A percentile compares a stretch with the other conserved stretches of the same genome.
These are phyloP conservation scores for Aspergillus pseudotamarii DNA, from an alignment of 2,329 filamentous ascomycete species.

Conservation along the genomic window DNA sequence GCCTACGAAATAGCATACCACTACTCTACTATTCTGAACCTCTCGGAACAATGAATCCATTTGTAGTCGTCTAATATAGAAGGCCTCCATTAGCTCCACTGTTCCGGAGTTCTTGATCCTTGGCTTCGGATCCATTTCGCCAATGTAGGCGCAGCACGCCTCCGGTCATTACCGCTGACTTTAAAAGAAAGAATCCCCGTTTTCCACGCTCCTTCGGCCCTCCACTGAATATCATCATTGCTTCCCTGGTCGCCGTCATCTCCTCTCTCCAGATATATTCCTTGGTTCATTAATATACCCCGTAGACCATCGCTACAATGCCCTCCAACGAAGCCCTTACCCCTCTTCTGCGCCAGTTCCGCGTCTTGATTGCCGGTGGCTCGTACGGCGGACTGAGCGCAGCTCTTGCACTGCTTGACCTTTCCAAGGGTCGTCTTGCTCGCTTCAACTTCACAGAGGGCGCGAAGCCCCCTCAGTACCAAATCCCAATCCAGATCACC, in stretches of 20 bases:
- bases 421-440: slow-evolving; percentile 59
- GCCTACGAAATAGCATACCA: not conserved
- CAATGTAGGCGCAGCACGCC: not conserved
- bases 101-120: not conserved
- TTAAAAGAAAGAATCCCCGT: slow-evolving; percentile 2
- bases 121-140: slow-evolving; percentile 8
- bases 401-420: slow-evolving; percentile 68
- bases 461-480: slow-evolving; percentile 34
- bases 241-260: not conserved
- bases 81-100: slow-evolving; percentile 7
- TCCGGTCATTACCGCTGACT: not conserved
- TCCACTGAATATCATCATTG: not conserved
- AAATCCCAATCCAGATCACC: slow-evolving; percentile 67
- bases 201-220: not conserved
- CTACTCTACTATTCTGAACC: not conserved
- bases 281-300: not conserved
- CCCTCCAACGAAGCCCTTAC: slow-evolving; percentile 30
- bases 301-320: slow-evolving; percentile 19
- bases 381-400: slow-evolving; percentile 72
- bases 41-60: not conserved
- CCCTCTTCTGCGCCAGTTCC: slow-evolving; percentile 38
- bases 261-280: not conserved
- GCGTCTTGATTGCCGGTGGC: slow-evolving; percentile 69
- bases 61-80: not conserved
- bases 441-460: slow-evolving; percentile 43